Conservation (phyloP, 768 basidiomycete genomes). For the Lepiota subincarnata region DNA sequence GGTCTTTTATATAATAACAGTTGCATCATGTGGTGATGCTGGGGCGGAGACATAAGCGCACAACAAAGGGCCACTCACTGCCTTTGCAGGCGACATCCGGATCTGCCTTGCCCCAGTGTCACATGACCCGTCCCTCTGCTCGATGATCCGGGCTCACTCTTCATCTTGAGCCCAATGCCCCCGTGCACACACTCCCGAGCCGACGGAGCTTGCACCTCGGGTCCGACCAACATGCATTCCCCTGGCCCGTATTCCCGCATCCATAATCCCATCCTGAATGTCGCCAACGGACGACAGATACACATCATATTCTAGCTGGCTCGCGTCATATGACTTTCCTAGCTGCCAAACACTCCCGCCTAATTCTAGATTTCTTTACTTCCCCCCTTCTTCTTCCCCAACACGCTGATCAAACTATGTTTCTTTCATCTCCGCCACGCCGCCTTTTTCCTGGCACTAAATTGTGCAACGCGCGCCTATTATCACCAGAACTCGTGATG, state of each 20-base stretch:
- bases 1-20: conserved; percentile 11
- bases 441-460: not conserved
- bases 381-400: conserved; percentile 3
- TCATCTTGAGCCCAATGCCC: too few species aligned
- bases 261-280: not conserved
- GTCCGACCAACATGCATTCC: too few species aligned
- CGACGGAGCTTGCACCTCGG: too few species aligned
- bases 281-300: not conserved
- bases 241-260: too few species aligned
- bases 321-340: not conserved
- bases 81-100: conserved; percentile 10
- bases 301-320: not conserved
- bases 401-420: not conserved
- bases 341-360: too few species aligned
- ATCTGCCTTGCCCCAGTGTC: not conserved
- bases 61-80: conserved; percentile 12
- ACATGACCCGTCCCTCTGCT: too few species aligned
- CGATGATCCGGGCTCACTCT: too few species aligned
- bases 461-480: not conserved
- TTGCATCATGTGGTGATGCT: conserved; percentile 8
- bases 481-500: not conserved
- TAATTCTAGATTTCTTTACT: too few species aligned
- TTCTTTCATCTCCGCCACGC: not conserved
- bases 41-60: conserved; percentile 16
- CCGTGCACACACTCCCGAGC: too few species aligned